These are phyloP conservation scores for Senna siamea DNA, from an alignment of 306 rosid species.

Conservation along the genomic window DNA sequence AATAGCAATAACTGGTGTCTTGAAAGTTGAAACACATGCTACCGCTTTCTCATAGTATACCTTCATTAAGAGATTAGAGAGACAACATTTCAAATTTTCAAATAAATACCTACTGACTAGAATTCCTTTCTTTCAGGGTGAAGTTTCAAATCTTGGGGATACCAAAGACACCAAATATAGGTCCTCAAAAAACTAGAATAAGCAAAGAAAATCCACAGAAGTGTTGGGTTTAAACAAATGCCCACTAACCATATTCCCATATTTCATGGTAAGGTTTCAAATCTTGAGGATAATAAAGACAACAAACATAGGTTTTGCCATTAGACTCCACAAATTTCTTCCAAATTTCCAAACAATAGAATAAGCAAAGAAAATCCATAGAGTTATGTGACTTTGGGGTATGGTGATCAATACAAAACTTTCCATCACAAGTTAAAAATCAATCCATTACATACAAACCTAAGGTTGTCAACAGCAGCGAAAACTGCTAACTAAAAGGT, in stretches of 20 bases:
- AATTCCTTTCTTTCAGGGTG: neutral
- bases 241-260: no score
- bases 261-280: no score
- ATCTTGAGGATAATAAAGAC: no score
- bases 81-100: conserved; percentile 2
- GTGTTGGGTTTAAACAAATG: no score
- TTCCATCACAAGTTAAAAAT: conserved; percentile 17
- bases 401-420: conserved; percentile 3
- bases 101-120: neutral
- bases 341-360: neutral
- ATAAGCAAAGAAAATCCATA: conserved; percentile 27
- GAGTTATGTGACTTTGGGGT: conserved; percentile 9
- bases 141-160: neutral
- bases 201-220: neutral
- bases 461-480: conserved; percentile 6
- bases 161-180: neutral
- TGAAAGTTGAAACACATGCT: neutral
- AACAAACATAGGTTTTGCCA: no score
- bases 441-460: conserved; percentile 22
- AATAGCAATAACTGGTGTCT: conserved; percentile 5
- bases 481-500: no score
- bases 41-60: neutral
- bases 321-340: no score
- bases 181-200: neutral
- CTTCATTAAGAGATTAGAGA: neutral